Base-by-base conservation (phyloP, 1,139 yeast genomes). In the Saccharomyces hybrid region DNA sequence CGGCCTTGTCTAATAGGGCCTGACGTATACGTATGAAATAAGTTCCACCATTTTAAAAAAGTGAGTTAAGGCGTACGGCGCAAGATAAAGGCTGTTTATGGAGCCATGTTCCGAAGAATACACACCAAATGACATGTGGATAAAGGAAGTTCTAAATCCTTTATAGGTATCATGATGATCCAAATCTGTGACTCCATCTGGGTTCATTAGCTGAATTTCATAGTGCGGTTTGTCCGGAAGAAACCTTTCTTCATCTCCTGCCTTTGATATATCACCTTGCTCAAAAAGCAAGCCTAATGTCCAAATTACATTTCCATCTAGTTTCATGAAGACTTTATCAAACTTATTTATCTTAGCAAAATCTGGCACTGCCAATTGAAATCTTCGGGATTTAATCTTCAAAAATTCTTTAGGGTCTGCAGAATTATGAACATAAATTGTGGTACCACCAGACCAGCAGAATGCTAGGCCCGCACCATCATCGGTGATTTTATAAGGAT, bases 31-130 rank as follows among this genome's bases (percentile, higher is more conserved):
- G 88, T 81, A 46, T 82, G 80, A 62, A 90, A 81, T 51, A 84
- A 75, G 53, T 77, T 71, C 95, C 96, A 89, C 97, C 97, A 90
- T 47, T 73, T 72, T 62, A 79, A 78, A 71, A 71, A 90, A 89
- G 64, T 88, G 89, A 2, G 74, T 70, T 58, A 88, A 75, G 0
- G 85, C 76, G 52, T 79, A 72, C 0, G 96, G 96, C 0, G 96
- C 80, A 49, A 89, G 71, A 67, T 88, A 89, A 0, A 83, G 78
- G 6, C 88, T 77, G 67, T 88, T 89, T 59, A 77, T 77, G 3
- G 83, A 66, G 65, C 69, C 61, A 19, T 60, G 55, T 14, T 55
- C 57, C 3, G 58, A 60, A 1, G 91, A 85, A 56, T 76, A 75
- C 27, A 89, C 79, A 1, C 89, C 79, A 48, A 89, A 75, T 0